Base-by-base conservation (phyloP, 768 basidiomycete species). In the Lepiota brunneoincarnata region DNA sequence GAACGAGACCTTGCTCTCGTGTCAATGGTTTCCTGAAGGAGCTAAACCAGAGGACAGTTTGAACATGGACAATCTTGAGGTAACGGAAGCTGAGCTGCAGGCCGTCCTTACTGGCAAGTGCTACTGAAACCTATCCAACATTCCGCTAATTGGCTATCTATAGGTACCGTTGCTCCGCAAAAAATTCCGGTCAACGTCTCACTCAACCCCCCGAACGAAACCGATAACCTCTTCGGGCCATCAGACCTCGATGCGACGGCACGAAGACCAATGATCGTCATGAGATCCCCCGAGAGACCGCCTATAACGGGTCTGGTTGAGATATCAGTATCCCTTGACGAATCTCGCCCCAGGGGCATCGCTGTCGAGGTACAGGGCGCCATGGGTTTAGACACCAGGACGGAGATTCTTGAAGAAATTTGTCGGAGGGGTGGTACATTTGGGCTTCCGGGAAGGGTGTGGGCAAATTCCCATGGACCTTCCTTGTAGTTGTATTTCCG, bases 121-220 rank as follows among this genome's bases (percentile, higher is more conserved):
- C 31, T 34, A 17, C 5, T 9, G 7, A 9, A 31, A 9, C 18
- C 17, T 11, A 15, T 9, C 23, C 6, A 42, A 31, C 41, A 41
- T 3, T 31, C 14, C 20, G 4, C 40, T 48, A 23, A 40, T 41
- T 20, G 59, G 57, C 6, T 59, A 18, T 18, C 11, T 60, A 48
- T 24, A 87, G 85, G 85, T 4, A 76, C 76, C 0, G 64, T 79
- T 41, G 66, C 61, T 4, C 84, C 86, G 0, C 75, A 71, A 15
- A 80, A 79, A 61, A 87, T 93, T 39, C 89, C 91, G 3, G 87
- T 91, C 41, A 89, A 86, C 52, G 74, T 90, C 11, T 81, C 77
- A 60, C 70, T 91, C 41, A 82, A 84, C 3, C 71, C 77, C 28
- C 66, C 67, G 17, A 68, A 60, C 59, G 64, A 67, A 6, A 60